Percentiles rank a stretch among this genome's conserved stretches.
phyloP scores from a whole-genome alignment of 352 stramenopile genomes.

The Globisporangium nunn region DNA sequence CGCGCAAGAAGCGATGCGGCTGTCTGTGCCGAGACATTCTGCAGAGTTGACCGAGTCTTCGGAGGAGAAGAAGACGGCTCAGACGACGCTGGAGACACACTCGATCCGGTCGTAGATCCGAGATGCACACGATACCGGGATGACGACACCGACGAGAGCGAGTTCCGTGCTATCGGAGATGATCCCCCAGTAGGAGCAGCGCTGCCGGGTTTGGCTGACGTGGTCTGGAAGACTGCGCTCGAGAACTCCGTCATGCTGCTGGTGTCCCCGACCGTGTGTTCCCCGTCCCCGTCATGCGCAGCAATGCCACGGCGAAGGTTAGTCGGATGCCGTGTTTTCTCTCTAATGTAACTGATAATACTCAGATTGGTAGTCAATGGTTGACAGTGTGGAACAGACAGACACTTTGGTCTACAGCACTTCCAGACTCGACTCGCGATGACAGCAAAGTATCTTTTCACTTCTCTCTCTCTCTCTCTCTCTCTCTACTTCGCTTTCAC shows the following conservation, averaged over 20 bases:
- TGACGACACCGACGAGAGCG: not conserved
- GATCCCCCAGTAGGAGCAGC: not conserved
- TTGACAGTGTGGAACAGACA: no score
- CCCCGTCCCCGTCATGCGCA: not conserved
- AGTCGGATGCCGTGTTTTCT: no score
- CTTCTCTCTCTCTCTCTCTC: not conserved
- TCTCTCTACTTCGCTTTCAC: not conserved
- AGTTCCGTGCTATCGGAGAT: slow-evolving; percentile 1
- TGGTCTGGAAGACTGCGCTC: not conserved
- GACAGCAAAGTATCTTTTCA: no score
- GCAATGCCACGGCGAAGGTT: no score
- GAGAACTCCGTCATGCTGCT: slow-evolving; percentile 10
- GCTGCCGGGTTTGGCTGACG: not conserved
- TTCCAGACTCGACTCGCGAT: no score
- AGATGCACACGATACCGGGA: slow-evolving; percentile 2
- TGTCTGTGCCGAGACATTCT: slow-evolving; percentile 11
- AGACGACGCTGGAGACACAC: not conserved
- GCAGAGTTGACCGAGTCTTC: slow-evolving; percentile 6
- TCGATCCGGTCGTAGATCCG: not conserved
- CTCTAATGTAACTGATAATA: no score
- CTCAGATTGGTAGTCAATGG: no score
- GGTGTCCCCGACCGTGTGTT: not conserved
- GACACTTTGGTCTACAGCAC: no score
- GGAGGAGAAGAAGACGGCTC: not conserved
- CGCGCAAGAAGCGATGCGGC: slow-evolving; percentile 16